Percentiles rank a stretch among this genome's conserved stretches.
phyloP scores from a whole-genome alignment of 169 alveolate genomes.

The Babesia sp. region DNA sequence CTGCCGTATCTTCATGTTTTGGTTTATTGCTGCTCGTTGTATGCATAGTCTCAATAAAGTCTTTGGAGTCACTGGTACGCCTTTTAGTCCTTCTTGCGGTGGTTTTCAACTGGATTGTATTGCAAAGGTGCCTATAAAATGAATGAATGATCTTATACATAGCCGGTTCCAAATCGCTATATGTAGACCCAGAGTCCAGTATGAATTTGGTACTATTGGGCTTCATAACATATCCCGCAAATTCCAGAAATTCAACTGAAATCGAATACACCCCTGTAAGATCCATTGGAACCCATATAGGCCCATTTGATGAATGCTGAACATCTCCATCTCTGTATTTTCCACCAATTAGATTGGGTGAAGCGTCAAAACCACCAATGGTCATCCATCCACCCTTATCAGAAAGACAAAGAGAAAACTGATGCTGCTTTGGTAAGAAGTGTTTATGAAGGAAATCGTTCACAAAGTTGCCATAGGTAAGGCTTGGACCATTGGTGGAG shows the following conservation, averaged over 20 bases:
- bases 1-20: not conserved
- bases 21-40: too few relatives aligned
- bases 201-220: slow-evolving; percentile 3
- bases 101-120: not conserved
- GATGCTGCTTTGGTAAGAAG: slow-evolving; percentile 19
- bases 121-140: slow-evolving; percentile 5
- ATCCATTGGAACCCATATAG: slow-evolving; percentile 41
- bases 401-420: slow-evolving; percentile 65
- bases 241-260: not conserved
- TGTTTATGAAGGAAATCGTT: slow-evolving; percentile 28
- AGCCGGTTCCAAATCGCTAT: slow-evolving; percentile 8
- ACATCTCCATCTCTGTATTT: not conserved
- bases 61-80: too few relatives aligned
- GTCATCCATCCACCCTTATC: slow-evolving; percentile 74
- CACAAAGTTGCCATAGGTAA: slow-evolving; percentile 1
- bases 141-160: slow-evolving; percentile 2
- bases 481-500: not conserved
- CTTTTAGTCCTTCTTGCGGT: not conserved
- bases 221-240: not conserved
- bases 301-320: not conserved
- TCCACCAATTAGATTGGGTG: too few relatives aligned
- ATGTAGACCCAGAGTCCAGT: slow-evolving; percentile 63
- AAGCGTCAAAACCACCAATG: slow-evolving; percentile 57
- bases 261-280: slow-evolving; percentile 11
- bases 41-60: too few relatives aligned